Evolutionary conservation across 306 rosid species (phyloP), one percentile per base, ranked within the genome.

Genomic region (Urtica urens): DNA sequence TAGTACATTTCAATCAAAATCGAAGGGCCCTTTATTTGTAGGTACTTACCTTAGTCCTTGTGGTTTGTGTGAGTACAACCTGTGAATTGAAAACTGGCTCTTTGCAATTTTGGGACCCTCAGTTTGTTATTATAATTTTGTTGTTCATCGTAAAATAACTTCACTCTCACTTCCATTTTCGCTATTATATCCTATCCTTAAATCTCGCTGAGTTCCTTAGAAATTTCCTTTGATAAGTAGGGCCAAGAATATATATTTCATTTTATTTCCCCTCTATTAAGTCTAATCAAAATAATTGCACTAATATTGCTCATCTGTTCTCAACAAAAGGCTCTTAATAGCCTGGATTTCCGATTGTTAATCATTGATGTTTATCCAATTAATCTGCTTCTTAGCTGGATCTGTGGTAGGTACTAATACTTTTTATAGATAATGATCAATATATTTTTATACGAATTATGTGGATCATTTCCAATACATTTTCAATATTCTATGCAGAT

Each of bases 41-140:
- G 56, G 69, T 67, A 64, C 80, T 33, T 60, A 43, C 34, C 19
- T 24, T 33, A 56, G 62, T 67, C 60, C 67, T 48, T 31, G 23
- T 42, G 31, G 23, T 62, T 35, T 38, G 9, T 31, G 10, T 15
- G 37, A 38, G 27, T 31, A 18, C 34, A 3, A 30, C 37, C n/a
- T 40, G 10, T 15, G 22, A 46, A 21, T 30, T 45, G 40, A 26
- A 49, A 39, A 6, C 31, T 46, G 44, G 50, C n/a, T n/a, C n/a
- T 47, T 55, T 48, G 26, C 49, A 49, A 59, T 30, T n/a, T n/a
- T 46, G 46, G 29, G 66, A 25, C 25, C 54, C 54, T 35, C 20
- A 44, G 66, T 77, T 55, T 49, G 48, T 53, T 45, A 15, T 52
- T 51, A 51, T 51, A 31, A 22, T 34, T 27, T 22, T 23, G 53